These are phyloP conservation scores for Chrysopogon serrulatus DNA, from an alignment of 176 grass and related monocot genomes.

Conservation along the genomic window DNA sequence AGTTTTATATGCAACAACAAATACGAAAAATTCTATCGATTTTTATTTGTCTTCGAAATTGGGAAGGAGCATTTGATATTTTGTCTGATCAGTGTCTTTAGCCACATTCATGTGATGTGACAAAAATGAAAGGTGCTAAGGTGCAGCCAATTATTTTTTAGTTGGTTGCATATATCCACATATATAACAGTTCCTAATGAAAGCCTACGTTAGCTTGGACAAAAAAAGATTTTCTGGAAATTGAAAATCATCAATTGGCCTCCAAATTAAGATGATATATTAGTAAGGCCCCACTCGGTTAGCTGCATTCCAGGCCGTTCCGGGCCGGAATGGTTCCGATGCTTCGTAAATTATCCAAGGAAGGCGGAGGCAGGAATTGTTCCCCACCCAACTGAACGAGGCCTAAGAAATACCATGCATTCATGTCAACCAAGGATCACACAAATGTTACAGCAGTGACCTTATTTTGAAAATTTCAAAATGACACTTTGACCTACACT, in stretches of 20 bases:
- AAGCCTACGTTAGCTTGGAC: background rate
- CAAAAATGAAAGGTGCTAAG: slow-evolving; percentile 1
- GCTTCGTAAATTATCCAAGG: too few relatives aligned
- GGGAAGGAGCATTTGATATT: background rate
- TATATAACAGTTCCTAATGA: background rate
- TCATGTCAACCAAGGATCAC: slow-evolving; percentile 4
- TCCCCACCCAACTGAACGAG: too few relatives aligned
- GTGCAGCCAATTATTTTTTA: background rate
- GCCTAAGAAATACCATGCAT: background rate
- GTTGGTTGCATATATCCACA: background rate
- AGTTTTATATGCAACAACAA: background rate
- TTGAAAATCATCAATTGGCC: slow-evolving; percentile 2
- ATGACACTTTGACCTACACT: background rate
- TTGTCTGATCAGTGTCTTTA: slow-evolving; percentile 9
- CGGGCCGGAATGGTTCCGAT: too few relatives aligned
- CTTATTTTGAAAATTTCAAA: slow-evolving; percentile 19
- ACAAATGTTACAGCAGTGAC: background rate
- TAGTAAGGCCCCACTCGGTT: too few relatives aligned
- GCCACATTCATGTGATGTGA: background rate
- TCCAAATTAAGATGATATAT: slow-evolving; percentile 20
- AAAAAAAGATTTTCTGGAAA: background rate
- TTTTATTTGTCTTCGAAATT: background rate
- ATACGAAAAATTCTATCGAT: background rate
- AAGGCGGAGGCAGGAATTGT: too few relatives aligned
- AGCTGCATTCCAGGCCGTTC: too few relatives aligned